These are phyloP conservation scores for Talaromyces sp. DNA, from an alignment of 2,329 filamentous ascomycete species.

Conservation along the genomic window DNA sequence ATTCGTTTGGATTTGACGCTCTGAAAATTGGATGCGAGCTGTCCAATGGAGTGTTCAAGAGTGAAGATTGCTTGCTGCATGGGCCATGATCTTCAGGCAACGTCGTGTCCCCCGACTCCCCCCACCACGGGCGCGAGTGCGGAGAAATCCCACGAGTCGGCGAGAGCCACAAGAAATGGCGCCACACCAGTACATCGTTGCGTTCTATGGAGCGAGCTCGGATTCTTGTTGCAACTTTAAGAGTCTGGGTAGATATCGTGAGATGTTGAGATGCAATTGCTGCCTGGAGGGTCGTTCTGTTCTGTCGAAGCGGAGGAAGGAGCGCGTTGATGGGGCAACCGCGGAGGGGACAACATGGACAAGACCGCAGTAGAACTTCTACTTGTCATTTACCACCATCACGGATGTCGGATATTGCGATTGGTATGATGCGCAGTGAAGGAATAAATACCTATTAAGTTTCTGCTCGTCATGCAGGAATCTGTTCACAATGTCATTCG, in stretches of 20 bases:
- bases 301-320: background rate
- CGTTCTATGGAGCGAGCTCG: background rate
- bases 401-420: background rate
- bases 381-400: background rate
- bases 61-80: background rate
- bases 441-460: background rate
- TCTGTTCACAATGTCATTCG: conserved; percentile 21
- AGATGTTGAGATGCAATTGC: background rate
- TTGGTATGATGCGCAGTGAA: background rate
- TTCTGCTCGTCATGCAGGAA: conserved; percentile 19
- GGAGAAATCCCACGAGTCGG: background rate
- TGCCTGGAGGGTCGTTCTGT: background rate
- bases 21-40: background rate
- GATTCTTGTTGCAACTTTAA: background rate
- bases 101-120: background rate
- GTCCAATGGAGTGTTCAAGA: background rate
- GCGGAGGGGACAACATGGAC: background rate
- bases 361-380: background rate
- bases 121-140: background rate
- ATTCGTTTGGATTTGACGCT: background rate
- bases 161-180: background rate
- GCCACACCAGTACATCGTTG: background rate
- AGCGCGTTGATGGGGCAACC: conserved; percentile 13
- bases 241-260: background rate
- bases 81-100: background rate